Conservation (phyloP, 169 alveolate genomes). For the Sarcocystis neurona region DNA sequence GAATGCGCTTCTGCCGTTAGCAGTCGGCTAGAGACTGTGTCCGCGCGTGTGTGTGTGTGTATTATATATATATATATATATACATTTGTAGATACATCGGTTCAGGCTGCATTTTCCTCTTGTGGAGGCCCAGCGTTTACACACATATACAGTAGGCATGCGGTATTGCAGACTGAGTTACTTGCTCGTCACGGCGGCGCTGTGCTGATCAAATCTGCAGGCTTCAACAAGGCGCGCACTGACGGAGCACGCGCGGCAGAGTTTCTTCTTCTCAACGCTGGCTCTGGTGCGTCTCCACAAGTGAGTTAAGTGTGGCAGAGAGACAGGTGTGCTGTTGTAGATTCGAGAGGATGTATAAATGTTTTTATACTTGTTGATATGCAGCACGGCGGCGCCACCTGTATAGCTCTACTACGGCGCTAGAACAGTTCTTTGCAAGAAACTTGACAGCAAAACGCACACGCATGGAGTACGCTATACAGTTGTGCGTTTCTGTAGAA, state of each 20-base stretch:
- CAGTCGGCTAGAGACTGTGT: too few relatives aligned
- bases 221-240: neutral
- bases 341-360: too few relatives aligned
- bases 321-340: too few relatives aligned
- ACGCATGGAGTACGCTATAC: too few relatives aligned
- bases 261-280: conserved; percentile 14
- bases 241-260: neutral
- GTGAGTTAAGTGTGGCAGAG: too few relatives aligned
- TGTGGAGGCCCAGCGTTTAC: neutral
- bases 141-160: neutral
- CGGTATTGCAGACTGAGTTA: neutral
- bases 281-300: conserved; percentile 23
- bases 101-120: too few relatives aligned
- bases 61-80: too few relatives aligned
- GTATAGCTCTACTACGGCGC: neutral
- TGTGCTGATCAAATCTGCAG: conserved; percentile 6
- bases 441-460: too few relatives aligned
- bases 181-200: neutral
- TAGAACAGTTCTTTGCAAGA: neutral
- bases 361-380: neutral
- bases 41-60: too few relatives aligned
- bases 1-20: too few relatives aligned
- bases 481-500: too few relatives aligned
- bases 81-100: too few relatives aligned
- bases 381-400: neutral